Evolutionary conservation across 148 eudicot species (phyloP).

Genomic region (Salicornia ramosissima): DNA sequence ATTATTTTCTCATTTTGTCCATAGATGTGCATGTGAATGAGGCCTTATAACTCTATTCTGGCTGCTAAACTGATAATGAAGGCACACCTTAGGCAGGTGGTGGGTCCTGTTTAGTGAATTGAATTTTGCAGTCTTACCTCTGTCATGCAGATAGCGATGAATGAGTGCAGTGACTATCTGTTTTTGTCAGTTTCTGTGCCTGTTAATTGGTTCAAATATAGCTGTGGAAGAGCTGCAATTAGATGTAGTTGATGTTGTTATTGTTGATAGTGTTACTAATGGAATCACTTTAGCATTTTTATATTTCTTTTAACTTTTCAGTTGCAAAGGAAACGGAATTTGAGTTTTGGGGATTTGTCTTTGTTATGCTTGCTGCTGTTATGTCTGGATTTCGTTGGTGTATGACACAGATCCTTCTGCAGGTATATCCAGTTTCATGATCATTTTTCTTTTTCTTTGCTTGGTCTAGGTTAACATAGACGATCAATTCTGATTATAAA

Average conservation of each 20-base stretch:
- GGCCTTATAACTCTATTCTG: not conserved
- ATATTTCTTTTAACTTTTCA: slow-evolving; percentile 23
- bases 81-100: not conserved
- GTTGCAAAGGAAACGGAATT: slow-evolving; percentile 95
- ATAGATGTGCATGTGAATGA: not conserved
- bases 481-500: not conserved
- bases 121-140: slow-evolving; percentile 8
- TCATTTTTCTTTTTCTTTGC: not conserved
- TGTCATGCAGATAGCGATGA: not conserved
- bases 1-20: not conserved
- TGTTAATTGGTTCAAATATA: not conserved
- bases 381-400: slow-evolving; percentile 99
- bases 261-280: slow-evolving; percentile 9
- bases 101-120: not conserved
- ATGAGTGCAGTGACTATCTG: not conserved
- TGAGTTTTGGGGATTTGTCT: slow-evolving; percentile 92
- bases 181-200: not conserved
- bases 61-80: not conserved
- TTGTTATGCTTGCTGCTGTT: slow-evolving; percentile 99
- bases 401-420: slow-evolving; percentile 99
- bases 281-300: not conserved
- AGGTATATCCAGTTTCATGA: slow-evolving; percentile 45
- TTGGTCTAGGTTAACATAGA: not conserved
- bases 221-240: slow-evolving; percentile 1
- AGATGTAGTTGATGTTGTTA: slow-evolving; percentile 1